Evolutionary conservation across 768 basidiomycete species (phyloP).

Genomic region (Artomyces pyxidatus): DNA sequence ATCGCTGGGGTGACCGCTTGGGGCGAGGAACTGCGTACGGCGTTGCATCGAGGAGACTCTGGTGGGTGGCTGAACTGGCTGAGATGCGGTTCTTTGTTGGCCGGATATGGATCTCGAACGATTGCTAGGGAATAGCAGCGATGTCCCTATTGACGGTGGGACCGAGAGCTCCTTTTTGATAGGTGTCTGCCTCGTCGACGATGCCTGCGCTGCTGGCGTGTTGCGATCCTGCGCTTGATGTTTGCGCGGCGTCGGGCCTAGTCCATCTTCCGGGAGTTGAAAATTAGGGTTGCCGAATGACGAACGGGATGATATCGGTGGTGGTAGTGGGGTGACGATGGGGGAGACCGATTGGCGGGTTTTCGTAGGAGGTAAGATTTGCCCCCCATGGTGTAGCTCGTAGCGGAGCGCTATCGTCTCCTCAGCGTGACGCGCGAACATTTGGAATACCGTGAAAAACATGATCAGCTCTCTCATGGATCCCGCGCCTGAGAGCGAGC

Average conservation of each 20-base stretch:
- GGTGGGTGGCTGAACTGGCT: too few species aligned
- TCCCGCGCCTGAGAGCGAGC: background rate
- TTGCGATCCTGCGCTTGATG: background rate
- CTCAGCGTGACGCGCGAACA: background rate
- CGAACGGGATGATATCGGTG: background rate
- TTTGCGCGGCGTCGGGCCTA: background rate
- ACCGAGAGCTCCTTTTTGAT: too few species aligned
- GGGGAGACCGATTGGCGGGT: background rate
- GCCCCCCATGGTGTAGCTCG: background rate
- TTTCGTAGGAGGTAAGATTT: background rate
- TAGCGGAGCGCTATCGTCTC: background rate
- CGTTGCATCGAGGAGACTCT: too few species aligned
- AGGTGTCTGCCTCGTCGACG: background rate
- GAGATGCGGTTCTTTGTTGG: too few species aligned
- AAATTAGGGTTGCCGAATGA: too few species aligned
- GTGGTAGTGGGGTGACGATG: background rate
- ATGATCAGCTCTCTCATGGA: background rate
- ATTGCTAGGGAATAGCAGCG: too few species aligned
- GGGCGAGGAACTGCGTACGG: too few species aligned
- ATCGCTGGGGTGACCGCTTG: background rate
- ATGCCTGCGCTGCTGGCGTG: background rate
- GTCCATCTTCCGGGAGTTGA: too few species aligned
- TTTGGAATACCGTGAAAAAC: background rate
- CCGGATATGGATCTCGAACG: too few species aligned
- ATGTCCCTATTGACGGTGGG: too few species aligned